Conservation (phyloP, 768 basidiomycete species). For the Paxillus ammoniavirescens region DNA sequence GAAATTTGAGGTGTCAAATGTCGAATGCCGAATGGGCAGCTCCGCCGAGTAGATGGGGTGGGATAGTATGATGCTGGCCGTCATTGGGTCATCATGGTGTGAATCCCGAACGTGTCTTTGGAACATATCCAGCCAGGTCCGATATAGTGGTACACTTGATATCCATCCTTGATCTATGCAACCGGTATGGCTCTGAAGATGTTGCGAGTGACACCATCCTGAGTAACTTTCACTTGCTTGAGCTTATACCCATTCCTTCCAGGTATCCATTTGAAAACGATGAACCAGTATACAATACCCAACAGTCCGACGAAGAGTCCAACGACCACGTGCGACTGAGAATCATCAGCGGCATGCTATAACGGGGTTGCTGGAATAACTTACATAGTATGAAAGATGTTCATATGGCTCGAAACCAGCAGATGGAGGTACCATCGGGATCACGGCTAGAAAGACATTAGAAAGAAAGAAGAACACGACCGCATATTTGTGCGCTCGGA, state of each 20-base stretch:
- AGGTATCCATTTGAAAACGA: conserved; percentile 52
- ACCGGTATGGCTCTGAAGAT: conserved; percentile 44
- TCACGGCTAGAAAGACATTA: conserved; percentile 60
- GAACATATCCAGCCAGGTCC: too few species aligned
- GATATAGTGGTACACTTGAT: too few species aligned
- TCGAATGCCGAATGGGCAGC: too few species aligned
- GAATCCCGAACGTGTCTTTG: too few species aligned
- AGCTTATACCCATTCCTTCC: conserved; percentile 46
- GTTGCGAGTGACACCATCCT: conserved; percentile 54
- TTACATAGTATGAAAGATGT: conserved; percentile 66
- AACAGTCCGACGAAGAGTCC: conserved; percentile 46
- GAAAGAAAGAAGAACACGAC: conserved; percentile 59
- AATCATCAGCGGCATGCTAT: background rate
- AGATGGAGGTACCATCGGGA: conserved; percentile 63
- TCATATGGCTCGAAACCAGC: conserved; percentile 52
- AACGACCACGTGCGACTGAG: conserved; percentile 48
- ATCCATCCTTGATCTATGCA: too few species aligned
- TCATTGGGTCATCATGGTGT: too few species aligned
- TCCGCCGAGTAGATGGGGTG: too few species aligned
- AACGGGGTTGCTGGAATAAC: conserved; percentile 18
- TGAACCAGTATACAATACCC: conserved; percentile 57
- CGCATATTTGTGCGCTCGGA: conserved; percentile 49
- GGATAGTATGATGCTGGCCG: too few species aligned
- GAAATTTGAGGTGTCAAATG: too few species aligned
- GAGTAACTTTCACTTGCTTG: conserved; percentile 43